Percentiles rank a stretch among this genome's conserved stretches.
phyloP scores from a whole-genome alignment of 345 rosid genomes.

The sweet orange (Citrus sinensis) region DVS_A1.0 CM039163.1:49923001-49923500 shows the following conservation, averaged over 20 bases:
- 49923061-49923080: conserved; percentile 9
- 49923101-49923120: conserved; percentile 38
- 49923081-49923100: conserved; percentile 11
- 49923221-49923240: background rate
- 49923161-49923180: conserved; percentile 96
- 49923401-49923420: background rate
- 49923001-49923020: conserved; percentile 64
- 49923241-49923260: background rate
- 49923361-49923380: background rate
- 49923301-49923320: background rate
- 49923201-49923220: conserved; percentile 54
- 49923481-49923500: background rate
- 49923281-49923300: background rate
- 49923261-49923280: background rate
- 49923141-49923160: conserved; percentile 91
- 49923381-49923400: background rate
- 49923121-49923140: conserved; percentile 82
- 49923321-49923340: background rate
- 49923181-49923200: conserved; percentile 89
- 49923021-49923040: conserved; percentile 93
- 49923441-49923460: background rate
- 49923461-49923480: background rate
- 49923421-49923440: background rate
- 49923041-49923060: conserved; percentile 38
- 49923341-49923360: background rate